Conservation (phyloP, 306 rosid species). For the Crotalaria pallida region DNA sequence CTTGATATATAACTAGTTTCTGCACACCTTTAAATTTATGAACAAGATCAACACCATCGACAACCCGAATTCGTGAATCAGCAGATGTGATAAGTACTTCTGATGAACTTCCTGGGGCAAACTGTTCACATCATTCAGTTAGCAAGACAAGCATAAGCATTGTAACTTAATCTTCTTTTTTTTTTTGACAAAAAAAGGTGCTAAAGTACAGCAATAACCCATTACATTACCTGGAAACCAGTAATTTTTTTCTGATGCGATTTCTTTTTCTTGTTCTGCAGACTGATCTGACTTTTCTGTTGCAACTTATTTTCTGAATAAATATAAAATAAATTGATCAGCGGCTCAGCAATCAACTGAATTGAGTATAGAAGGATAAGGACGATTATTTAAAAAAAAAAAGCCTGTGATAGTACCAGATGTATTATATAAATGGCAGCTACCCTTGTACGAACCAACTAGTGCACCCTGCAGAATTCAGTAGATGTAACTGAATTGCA, state of each 20-base stretch:
- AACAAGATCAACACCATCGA: slow-evolving; percentile 75
- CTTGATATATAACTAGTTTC: neutral
- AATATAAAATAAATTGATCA: slow-evolving; percentile 15
- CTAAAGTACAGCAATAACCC: slow-evolving; percentile 1
- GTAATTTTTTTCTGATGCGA: slow-evolving; percentile 90
- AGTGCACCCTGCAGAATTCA: slow-evolving; percentile 76
- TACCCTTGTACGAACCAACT: slow-evolving; percentile 94
- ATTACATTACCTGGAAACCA: slow-evolving; percentile 85
- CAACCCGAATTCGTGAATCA: slow-evolving; percentile 93
- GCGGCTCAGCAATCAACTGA: slow-evolving; percentile 18
- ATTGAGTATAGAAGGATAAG: neutral
- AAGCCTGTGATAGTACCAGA: slow-evolving; percentile 50
- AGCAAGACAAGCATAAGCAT: slow-evolving; percentile 13
- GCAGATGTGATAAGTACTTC: slow-evolving; percentile 93
- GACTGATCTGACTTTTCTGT: slow-evolving; percentile 70
- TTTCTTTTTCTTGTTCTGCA: slow-evolving; percentile 96
- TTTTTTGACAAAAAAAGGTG: neutral
- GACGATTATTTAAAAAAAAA: neutral
- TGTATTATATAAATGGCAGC: slow-evolving; percentile 78
- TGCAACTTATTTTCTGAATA: slow-evolving; percentile 82
- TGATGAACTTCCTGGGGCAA: slow-evolving; percentile 94
- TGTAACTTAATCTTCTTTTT: too few species aligned
- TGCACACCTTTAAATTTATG: slow-evolving; percentile 87
- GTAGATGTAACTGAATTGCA: slow-evolving; percentile 21
- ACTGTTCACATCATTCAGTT: slow-evolving; percentile 53